phyloP scores from a whole-genome alignment of 768 basidiomycete genomes.

The Pulveroboletus sp. region DNA sequence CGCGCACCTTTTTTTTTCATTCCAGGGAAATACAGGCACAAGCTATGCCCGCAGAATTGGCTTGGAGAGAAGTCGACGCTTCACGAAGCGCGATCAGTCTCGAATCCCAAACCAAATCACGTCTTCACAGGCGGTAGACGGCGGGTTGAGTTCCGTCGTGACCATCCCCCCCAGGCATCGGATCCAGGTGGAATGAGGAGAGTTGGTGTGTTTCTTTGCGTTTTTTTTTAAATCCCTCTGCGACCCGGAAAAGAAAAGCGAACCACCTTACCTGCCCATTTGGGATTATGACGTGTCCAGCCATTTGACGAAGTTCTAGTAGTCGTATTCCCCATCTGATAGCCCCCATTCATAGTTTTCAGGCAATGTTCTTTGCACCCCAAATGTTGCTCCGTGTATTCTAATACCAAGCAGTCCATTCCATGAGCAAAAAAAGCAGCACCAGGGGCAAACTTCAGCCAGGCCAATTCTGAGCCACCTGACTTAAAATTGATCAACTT shows the following conservation, averaged over 20 bases:
- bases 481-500: neutral
- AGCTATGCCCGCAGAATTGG: conserved; percentile 6
- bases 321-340: neutral
- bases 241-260: conserved; percentile 1
- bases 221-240: neutral
- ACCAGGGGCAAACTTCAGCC: no score
- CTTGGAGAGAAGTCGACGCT: conserved; percentile 5
- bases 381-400: neutral
- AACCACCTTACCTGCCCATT: neutral
- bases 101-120: conserved; percentile 8
- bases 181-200: conserved; percentile 1
- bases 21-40: conserved; percentile 23
- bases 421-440: neutral
- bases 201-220: neutral
- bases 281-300: neutral
- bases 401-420: conserved; percentile 5
- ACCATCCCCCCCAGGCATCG: conserved; percentile 9
- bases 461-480: neutral
- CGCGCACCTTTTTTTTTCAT: conserved; percentile 17
- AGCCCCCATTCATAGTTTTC: neutral
- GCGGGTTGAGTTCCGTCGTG: neutral
- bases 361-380: conserved; percentile 1
- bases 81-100: conserved; percentile 12
- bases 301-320: neutral
- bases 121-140: conserved; percentile 4